These are phyloP conservation scores for Trypanosoma rangeli DNA, from an alignment of 208 protist genomes.

Conservation along the genomic window DNA sequence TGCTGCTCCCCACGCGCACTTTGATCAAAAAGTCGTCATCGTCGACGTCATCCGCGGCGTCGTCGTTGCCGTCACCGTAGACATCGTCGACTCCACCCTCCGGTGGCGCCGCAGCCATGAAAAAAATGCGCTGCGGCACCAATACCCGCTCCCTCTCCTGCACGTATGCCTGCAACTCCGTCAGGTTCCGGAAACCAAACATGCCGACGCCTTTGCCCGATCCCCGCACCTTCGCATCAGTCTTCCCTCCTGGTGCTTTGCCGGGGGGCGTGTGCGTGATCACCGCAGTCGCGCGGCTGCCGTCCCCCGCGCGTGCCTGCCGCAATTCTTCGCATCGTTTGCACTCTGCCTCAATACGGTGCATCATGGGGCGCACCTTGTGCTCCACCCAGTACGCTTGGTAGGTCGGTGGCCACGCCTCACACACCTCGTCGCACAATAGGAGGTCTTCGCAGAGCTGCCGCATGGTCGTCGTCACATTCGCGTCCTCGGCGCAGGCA, in stretches of 20 bases:
- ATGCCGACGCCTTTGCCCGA: constrained; percentile 45
- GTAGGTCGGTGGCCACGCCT: constrained; percentile 79
- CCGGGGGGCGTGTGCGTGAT: not conserved
- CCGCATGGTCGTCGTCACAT: constrained; percentile 55
- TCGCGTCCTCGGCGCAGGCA: constrained; percentile 49
- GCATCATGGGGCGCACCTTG: constrained; percentile 43
- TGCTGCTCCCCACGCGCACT: constrained; percentile 41
- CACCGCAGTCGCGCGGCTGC: not conserved
- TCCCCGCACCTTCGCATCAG: not conserved
- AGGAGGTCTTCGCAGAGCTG: constrained; percentile 54
- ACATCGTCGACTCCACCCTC: constrained; percentile 8
- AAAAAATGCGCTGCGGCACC: constrained; percentile 56
- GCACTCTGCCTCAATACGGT: constrained; percentile 48
- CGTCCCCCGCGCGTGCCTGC: not conserved
- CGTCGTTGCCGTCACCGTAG: constrained; percentile 21
- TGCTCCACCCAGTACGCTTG: constrained; percentile 45
- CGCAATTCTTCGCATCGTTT: constrained; percentile 27
- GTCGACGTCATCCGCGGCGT: constrained; percentile 34
- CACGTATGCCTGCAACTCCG: constrained; percentile 37
- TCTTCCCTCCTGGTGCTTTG: not conserved
- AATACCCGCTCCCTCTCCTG: constrained; percentile 43
- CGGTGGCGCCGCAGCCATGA: constrained; percentile 34
- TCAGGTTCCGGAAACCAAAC: constrained; percentile 65
- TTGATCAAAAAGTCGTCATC: constrained; percentile 75
- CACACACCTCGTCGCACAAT: constrained; percentile 66